Percentiles rank a stretch among this genome's conserved stretches.
phyloP scores from a whole-genome alignment of 192 early-diverging fungal genomes.

The Umbelopsis sp. region DNA sequence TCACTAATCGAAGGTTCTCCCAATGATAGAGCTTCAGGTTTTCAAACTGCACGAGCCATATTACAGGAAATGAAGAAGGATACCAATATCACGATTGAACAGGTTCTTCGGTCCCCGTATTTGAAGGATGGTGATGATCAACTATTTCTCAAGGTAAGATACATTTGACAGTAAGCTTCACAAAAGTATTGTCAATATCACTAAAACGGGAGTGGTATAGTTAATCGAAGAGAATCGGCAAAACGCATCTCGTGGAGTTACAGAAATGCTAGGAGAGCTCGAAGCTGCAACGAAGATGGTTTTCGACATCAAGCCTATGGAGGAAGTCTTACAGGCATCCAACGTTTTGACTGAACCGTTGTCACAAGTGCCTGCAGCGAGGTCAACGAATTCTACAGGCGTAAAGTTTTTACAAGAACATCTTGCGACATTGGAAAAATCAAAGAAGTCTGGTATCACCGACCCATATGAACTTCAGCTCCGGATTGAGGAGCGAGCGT shows the following conservation, averaged over 20 bases:
- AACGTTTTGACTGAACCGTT: neutral
- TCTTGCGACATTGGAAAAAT: constrained; percentile 55
- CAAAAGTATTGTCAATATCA: neutral
- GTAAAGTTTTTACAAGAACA: constrained; percentile 74
- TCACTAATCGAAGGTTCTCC: neutral
- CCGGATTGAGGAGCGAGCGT: constrained; percentile 80
- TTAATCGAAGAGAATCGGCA: constrained; percentile 17
- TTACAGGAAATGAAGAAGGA: constrained; percentile 48
- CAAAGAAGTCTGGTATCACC: constrained; percentile 32
- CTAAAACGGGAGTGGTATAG: constrained; percentile 17
- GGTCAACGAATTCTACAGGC: constrained; percentile 58
- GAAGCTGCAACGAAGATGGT: constrained; percentile 22
- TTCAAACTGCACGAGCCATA: constrained; percentile 46
- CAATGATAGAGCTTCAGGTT: constrained; percentile 39
- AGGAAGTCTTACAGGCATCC: neutral
- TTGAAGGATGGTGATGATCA: constrained; percentile 4
- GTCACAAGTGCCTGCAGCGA: constrained; percentile 16
- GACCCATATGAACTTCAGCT: constrained; percentile 73
- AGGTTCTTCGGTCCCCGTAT: constrained; percentile 41
- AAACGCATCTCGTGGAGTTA: constrained; percentile 24
- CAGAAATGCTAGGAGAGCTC: constrained; percentile 32
- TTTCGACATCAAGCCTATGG: neutral
- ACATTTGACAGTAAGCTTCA: neutral
- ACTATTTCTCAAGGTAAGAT: neutral
- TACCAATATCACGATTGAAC: constrained; percentile 16